These are phyloP conservation scores for Termitomyces eurrhizus DNA, from an alignment of 768 basidiomycete species.

Conservation along the genomic window DNA sequence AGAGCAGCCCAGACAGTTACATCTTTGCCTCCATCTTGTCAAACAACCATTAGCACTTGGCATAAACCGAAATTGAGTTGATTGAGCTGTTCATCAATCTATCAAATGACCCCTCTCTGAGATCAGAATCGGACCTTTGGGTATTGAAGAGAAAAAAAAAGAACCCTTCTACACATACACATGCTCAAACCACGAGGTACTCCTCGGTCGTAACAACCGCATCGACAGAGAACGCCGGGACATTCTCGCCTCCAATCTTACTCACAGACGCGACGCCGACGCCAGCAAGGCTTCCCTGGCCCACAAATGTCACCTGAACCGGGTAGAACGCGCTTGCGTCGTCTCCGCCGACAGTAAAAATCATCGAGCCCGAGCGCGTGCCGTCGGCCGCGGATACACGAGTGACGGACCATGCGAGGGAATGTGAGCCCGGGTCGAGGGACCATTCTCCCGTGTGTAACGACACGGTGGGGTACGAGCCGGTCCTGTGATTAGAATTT, in stretches of 20 bases:
- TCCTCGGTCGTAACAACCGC: constrained; percentile 49
- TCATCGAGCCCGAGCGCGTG: constrained; percentile 76
- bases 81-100: neutral
- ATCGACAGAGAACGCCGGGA: constrained; percentile 49
- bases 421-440: constrained; percentile 73
- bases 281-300: constrained; percentile 77
- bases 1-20: no score
- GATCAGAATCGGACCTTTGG: neutral
- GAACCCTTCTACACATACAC: neutral
- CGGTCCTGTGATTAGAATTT: constrained; percentile 42
- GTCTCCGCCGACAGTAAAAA: constrained; percentile 85
- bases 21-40: no score
- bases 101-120: neutral
- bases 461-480: constrained; percentile 82
- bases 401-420: constrained; percentile 83
- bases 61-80: no score
- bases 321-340: constrained; percentile 90
- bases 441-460: constrained; percentile 78
- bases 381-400: constrained; percentile 57
- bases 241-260: constrained; percentile 42
- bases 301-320: constrained; percentile 77
- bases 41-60: no score
- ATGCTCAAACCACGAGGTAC: constrained; percentile 49
- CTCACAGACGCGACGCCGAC: constrained; percentile 59
- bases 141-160: neutral